Base-by-base conservation (phyloP, 2,329 filamentous ascomycete species). In the Penicillium rolfsii region DNA sequence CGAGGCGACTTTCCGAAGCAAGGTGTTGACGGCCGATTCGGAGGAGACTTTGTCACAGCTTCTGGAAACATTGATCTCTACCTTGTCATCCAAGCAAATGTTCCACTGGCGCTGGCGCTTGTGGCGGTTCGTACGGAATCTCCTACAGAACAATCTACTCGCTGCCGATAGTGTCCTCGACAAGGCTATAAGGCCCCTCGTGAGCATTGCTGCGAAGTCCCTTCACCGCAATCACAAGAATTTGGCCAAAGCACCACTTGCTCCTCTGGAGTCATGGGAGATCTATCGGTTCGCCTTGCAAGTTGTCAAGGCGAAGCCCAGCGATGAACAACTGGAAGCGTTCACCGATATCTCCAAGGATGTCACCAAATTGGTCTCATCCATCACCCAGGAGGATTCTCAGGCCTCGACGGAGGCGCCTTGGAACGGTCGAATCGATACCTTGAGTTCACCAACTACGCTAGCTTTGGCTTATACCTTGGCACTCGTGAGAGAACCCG, bases 91-190 rank as follows among this genome's bases (percentile, higher is more conserved):
- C 1, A 71, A 73, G 57, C 67, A 73, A 48, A 57, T 57, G 24
- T 50, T 73, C 24, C 72, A 73, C 59, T 80, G 77, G 77, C 69
- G 72, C 58, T 79, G 77, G 77, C 74, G 77, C 22, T 53, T 79
- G 50, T 80, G 77, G 77, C 72, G 75, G 56, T 65, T 79, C 36
- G 59, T 71, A 48, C 70, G 72, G 46, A 75, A 74, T 61, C 57
- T 78, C 16, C 48, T 76, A 6, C 69, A 73, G 24, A 73, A 74
- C 22, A 70, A 68, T 19, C 35, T 70, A 11, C 67, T 72, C 41
- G 66, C 64, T 4, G 55, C 64, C 9, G 65, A 70, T 45, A 63
- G 62, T 53, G 41, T 53, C 12, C 62, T 75, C 8, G 64, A 58
- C 35, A 57, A 66, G 59, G 41, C 67, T 19, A 60, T 69, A 48